Conservation (phyloP, 352 stramenopile genomes). For the Phytopythium boreale region DNA sequence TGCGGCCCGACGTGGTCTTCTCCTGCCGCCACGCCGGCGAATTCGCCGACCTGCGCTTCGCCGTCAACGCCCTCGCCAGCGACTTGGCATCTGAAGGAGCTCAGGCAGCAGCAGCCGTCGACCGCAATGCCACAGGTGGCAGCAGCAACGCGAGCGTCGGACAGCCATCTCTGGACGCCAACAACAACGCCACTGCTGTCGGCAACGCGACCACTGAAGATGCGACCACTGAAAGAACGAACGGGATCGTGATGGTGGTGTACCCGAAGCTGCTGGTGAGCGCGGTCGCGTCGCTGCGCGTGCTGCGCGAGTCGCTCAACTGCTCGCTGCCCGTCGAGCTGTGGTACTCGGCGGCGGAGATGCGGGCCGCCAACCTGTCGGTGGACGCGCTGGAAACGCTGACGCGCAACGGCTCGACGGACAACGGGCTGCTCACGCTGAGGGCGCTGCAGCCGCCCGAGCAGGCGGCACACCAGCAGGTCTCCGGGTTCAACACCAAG, state of each 20-base stretch:
- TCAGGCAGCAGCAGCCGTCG: neutral
- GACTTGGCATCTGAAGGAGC: neutral
- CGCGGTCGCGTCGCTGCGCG: slow-evolving; percentile 35
- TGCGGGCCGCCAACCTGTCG: slow-evolving; percentile 13
- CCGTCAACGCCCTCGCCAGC: neutral
- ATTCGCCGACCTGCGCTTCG: slow-evolving; percentile 30
- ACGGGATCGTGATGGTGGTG: slow-evolving; percentile 54
- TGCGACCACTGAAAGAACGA: too few relatives aligned
- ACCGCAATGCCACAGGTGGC: neutral
- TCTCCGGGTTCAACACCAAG: slow-evolving; percentile 46
- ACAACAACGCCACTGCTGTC: too few relatives aligned
- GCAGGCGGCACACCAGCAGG: slow-evolving; percentile 13
- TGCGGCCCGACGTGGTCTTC: slow-evolving; percentile 35
- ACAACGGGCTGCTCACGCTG: slow-evolving; percentile 25
- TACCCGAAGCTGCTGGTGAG: slow-evolving; percentile 51
- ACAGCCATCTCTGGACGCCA: neutral
- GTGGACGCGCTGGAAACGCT: slow-evolving; percentile 10
- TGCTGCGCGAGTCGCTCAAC: slow-evolving; percentile 29
- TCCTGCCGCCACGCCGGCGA: slow-evolving; percentile 42
- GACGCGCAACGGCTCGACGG: slow-evolving; percentile 9
- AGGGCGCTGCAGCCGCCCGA: slow-evolving; percentile 12
- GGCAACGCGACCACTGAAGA: too few relatives aligned
- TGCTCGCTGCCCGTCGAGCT: slow-evolving; percentile 57
- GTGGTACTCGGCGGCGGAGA: slow-evolving; percentile 47
- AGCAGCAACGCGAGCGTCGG: neutral